phyloP scores from a whole-genome alignment of 78 protist genomes.

The Cavenderia fasciculata region DNA sequence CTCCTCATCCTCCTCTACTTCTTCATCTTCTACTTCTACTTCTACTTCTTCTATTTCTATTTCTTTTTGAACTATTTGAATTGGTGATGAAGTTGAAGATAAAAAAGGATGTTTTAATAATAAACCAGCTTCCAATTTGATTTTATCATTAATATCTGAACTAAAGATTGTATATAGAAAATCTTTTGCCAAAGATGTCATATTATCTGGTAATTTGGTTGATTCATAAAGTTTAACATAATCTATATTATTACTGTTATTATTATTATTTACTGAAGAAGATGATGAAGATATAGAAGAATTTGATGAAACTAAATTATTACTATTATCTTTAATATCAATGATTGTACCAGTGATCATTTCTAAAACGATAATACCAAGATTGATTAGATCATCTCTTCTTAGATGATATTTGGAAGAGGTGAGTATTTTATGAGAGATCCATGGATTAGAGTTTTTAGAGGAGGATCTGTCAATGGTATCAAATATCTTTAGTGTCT shows the following conservation, averaged over 20 bases:
- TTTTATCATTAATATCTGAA: background rate
- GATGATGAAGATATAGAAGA: background rate
- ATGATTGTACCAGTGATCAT: conserved; percentile 28
- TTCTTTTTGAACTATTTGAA: no score
- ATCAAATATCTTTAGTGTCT: conserved; percentile 29
- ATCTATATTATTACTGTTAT: background rate
- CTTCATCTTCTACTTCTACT: background rate
- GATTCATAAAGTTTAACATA: conserved; percentile 6
- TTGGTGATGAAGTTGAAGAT: conserved; percentile 16
- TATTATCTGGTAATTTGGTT: background rate
- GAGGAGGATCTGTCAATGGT: conserved; percentile 3
- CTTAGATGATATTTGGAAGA: conserved; percentile 2
- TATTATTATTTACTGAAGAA: background rate
- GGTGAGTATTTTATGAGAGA: background rate
- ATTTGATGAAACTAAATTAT: no score
- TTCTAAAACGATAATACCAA: conserved; percentile 51
- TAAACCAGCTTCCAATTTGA: conserved; percentile 42
- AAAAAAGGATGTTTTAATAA: conserved; percentile 64
- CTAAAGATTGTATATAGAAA: conserved; percentile 14
- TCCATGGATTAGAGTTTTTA: conserved; percentile 51
- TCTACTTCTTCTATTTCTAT: background rate
- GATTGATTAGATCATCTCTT: conserved; percentile 40
- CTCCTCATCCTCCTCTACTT: no score
- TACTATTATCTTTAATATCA: no score
- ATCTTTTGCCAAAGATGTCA: conserved; percentile 30